phyloP scores from a whole-genome alignment of 768 basidiomycete genomes.

The Filobasidium floriforme region DNA sequence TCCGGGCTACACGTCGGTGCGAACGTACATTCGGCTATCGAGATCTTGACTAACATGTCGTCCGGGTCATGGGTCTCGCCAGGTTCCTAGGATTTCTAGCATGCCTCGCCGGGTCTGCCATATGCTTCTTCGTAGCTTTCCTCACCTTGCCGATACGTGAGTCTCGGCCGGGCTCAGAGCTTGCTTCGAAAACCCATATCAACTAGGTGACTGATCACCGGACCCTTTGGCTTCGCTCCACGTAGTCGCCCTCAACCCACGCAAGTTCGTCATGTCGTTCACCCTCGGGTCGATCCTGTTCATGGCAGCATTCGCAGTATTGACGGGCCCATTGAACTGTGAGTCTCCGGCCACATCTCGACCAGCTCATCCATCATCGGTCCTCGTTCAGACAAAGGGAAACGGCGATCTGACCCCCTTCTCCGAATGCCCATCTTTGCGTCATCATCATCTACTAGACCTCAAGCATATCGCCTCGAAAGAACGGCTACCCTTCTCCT shows the following conservation, averaged over 20 bases:
- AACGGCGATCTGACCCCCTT: too few species aligned
- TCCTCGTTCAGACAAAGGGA: too few species aligned
- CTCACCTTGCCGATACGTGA: conserved; percentile 23
- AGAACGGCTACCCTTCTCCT: conserved; percentile 77
- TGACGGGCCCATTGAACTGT: conserved; percentile 72
- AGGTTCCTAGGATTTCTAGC: conserved; percentile 85
- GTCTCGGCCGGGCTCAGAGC: conserved; percentile 2
- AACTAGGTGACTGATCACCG: too few species aligned
- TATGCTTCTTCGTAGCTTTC: conserved; percentile 90
- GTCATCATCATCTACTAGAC: too few species aligned
- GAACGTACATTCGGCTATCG: too few species aligned
- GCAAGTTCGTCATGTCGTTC: conserved; percentile 86
- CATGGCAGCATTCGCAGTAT: conserved; percentile 71
- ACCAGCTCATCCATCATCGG: too few species aligned
- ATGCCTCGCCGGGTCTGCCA: conserved; percentile 79
- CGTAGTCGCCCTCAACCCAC: conserved; percentile 58
- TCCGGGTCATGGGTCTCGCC: not conserved
- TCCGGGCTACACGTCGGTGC: not conserved
- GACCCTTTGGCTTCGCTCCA: too few species aligned
- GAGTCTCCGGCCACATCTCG: conserved; percentile 19
- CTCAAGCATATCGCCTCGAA: conserved; percentile 69
- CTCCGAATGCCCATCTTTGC: too few species aligned
- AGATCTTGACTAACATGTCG: not conserved
- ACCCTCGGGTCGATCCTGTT: conserved; percentile 86
- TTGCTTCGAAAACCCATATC: too few species aligned